Evolutionary conservation across 2,329 filamentous ascomycete species (phyloP), one percentile per base, ranked within the genome.

Genomic region (Nigrospora oryzae): DNA sequence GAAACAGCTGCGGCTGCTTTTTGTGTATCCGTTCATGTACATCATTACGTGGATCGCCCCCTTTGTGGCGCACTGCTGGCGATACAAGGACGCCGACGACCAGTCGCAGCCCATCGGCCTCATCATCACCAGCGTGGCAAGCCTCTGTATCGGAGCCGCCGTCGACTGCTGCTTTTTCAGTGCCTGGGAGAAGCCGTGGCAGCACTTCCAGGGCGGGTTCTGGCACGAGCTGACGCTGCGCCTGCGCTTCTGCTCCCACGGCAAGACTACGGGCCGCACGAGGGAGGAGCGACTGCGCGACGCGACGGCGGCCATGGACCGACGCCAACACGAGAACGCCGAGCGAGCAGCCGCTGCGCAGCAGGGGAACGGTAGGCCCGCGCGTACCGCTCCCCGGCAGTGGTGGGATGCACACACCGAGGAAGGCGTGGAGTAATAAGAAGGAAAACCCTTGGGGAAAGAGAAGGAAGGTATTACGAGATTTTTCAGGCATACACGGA

Each of bases 11-110:
- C 77, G 83, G 31, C 74, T 84, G 30, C 70, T 89, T 15, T 88
- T 90, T 63, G 79, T 89, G 40, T 91, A 91, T 59, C 86, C 86
- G 0, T 59, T 83, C 15, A 74, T 85, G 4, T 90, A 91, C 61
- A 70, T 86, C 16, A 62, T 78, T 5, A 77, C 87, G 51, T 91
- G 86, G 86, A 64, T 84, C 4, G 64, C 86, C 8, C 86, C 86
- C 0, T 86, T 89, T 53, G 65, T 82, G 2, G 70, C 71, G 2
- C 83, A 89, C 58, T 69, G 80, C 41, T 63, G 81, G 41, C 72
- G 71, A 43, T 85, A 81, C 62, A 68, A 70, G 49, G 57, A 62
- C 45, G 16, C 19, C 13, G 36, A 46, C 37, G 37, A 38, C 11
- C 16, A 33, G 14, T 15, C 52, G 1, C 67, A 80, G 40, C 71